Percentiles rank a stretch among this genome's conserved stretches.
Evolutionary conservation across 179 eudicot genomes (phyloP).

Genomic region (Nepenthes alata): DNA sequence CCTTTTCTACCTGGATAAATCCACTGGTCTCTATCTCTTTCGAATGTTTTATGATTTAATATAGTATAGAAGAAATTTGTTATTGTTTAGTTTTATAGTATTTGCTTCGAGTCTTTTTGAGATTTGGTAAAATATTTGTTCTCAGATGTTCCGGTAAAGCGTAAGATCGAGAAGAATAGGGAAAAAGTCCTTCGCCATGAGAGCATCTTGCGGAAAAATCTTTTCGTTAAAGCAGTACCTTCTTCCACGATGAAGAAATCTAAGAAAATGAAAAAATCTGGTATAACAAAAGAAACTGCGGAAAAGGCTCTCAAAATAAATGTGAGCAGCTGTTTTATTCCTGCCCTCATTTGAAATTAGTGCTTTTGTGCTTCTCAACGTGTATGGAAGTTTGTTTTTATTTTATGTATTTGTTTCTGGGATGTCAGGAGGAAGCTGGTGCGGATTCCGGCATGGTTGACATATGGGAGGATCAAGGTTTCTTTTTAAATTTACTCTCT

Average conservation of each 20-base stretch:
- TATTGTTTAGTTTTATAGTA: neutral
- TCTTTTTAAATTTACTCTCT: neutral
- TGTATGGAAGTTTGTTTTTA: no score
- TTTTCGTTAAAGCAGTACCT: constrained; percentile 60
- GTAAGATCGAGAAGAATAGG: constrained; percentile 74
- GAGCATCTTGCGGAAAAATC: constrained; percentile 55
- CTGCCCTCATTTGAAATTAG: neutral
- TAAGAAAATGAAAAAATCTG: constrained; percentile 25
- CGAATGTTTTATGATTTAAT: no score
- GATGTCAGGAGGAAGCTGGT: constrained; percentile 33
- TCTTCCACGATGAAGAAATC: constrained; percentile 46
- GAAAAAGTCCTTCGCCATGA: constrained; percentile 67
- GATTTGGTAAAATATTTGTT: neutral
- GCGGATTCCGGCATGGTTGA: constrained; percentile 41
- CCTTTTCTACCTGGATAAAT: constrained; percentile 64
- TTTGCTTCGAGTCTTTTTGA: neutral
- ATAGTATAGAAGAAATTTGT: neutral
- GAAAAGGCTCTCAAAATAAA: constrained; percentile 18
- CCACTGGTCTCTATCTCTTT: constrained; percentile 36
- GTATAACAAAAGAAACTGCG: constrained; percentile 9
- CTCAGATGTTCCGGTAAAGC: constrained; percentile 71
- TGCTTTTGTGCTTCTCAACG: no score
- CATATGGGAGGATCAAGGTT: constrained; percentile 55
- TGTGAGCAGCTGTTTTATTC: constrained; percentile 9
- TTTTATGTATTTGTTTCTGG: no score